A percentile compares a stretch with the other conserved stretches of the same genome.
phyloP scores from a whole-genome alignment of 2,329 filamentous ascomycete genomes.

The Chrysosporium queenslandicum region DNA sequence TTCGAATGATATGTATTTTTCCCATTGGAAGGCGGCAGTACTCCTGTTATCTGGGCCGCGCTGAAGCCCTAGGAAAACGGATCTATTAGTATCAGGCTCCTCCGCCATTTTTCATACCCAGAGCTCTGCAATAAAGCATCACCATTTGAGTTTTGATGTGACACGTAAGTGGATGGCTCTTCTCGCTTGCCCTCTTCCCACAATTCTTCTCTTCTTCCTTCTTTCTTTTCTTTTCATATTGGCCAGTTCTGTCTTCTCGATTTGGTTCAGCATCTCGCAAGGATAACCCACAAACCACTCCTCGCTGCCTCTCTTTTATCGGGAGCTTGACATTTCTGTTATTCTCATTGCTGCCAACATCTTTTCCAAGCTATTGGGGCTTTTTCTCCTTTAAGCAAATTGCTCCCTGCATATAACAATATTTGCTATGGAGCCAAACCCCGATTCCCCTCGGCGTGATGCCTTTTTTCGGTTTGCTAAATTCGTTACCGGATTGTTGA shows the following conservation, averaged over 20 bases:
- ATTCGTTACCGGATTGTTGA: neutral
- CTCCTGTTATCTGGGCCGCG: neutral
- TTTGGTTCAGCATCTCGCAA: neutral
- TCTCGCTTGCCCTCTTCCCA: neutral
- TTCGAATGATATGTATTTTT: neutral
- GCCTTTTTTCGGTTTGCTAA: conserved; percentile 16
- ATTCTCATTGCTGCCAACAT: neutral
- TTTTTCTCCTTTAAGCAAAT: neutral
- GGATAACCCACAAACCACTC: too few relatives aligned
- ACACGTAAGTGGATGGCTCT: conserved; percentile 10
- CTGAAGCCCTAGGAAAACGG: neutral
- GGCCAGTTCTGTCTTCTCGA: neutral
- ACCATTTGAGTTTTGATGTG: conserved; percentile 4
- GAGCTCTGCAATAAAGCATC: neutral
- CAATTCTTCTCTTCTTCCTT: neutral
- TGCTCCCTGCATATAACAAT: neutral
- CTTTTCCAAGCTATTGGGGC: neutral
- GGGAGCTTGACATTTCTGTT: neutral
- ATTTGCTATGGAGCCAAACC: conserved; percentile 10
- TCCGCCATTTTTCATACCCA: neutral
- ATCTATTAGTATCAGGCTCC: neutral
- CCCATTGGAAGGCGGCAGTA: neutral
- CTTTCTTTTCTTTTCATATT: neutral
- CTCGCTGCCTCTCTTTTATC: too few relatives aligned
- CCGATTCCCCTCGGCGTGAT: conserved; percentile 9